phyloP scores from a whole-genome alignment of 2,329 filamentous ascomycete species.

The Geosmithia putterillii region DNA sequence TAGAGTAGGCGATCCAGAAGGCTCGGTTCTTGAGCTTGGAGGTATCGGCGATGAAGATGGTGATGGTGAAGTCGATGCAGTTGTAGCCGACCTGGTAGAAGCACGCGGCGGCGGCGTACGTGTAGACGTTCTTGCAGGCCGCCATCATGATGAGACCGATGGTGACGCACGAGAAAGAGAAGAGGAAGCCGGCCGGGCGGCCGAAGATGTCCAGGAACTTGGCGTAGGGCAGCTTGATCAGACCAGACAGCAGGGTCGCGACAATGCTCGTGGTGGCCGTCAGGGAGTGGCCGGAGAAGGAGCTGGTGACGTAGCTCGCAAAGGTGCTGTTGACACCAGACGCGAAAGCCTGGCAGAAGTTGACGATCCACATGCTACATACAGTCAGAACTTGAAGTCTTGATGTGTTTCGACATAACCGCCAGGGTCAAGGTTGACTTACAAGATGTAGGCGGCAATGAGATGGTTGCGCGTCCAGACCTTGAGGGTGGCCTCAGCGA shows the following conservation, averaged over 20 bases:
- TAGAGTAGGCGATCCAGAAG: slow-evolving; percentile 22
- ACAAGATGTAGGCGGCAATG: slow-evolving; percentile 29
- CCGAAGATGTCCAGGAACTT: slow-evolving; percentile 57
- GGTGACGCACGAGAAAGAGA: slow-evolving; percentile 16
- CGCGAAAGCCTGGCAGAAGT: slow-evolving; percentile 9
- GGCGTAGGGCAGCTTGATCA: slow-evolving; percentile 49
- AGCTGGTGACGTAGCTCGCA: slow-evolving; percentile 31
- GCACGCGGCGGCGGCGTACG: slow-evolving; percentile 52
- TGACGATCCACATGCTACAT: slow-evolving; percentile 10
- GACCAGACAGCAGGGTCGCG: slow-evolving; percentile 39
- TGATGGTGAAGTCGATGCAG: slow-evolving; percentile 37
- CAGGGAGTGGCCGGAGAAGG: slow-evolving; percentile 37
- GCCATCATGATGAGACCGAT: slow-evolving; percentile 53
- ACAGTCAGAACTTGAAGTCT: slow-evolving; percentile 7
- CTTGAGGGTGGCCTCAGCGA: slow-evolving; percentile 31
- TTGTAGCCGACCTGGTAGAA: slow-evolving; percentile 48
- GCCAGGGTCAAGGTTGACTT: slow-evolving; percentile 17
- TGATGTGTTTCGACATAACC: not conserved
- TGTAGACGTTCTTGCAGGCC: slow-evolving; percentile 43
- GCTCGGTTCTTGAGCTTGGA: slow-evolving; percentile 48
- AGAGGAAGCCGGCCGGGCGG: slow-evolving; percentile 44
- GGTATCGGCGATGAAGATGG: slow-evolving; percentile 56
- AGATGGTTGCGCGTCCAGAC: slow-evolving; percentile 28
- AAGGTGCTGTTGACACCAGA: slow-evolving; percentile 18
- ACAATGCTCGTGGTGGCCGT: slow-evolving; percentile 40